Evolutionary conservation across 305 asterid genomes (phyloP).

Genomic region (Fraxinus platypoda): DNA sequence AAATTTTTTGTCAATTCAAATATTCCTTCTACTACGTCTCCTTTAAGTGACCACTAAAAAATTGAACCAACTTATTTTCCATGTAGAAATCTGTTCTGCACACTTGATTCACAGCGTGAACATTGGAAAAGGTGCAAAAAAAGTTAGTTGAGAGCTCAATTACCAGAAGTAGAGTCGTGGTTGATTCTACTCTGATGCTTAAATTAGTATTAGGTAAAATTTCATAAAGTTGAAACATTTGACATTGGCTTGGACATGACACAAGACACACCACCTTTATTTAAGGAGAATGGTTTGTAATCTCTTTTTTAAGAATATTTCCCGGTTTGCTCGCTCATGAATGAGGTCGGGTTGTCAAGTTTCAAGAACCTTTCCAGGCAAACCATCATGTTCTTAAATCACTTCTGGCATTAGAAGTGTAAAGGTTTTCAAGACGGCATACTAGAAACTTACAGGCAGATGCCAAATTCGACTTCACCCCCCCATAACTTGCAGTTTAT

Average conservation of each 20-base stretch:
- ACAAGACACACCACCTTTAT: not conserved
- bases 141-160: not conserved
- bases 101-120: not conserved
- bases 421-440: not conserved
- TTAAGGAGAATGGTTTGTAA: not conserved
- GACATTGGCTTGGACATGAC: not conserved
- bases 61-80: not conserved
- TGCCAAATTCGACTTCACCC: not conserved
- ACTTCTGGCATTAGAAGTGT: not conserved
- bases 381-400: not conserved
- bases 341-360: not conserved
- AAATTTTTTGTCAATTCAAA: not conserved
- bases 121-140: not conserved
- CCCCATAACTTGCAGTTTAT: not conserved
- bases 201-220: too few relatives aligned
- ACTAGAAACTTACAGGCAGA: not conserved
- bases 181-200: not conserved
- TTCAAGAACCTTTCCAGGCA: not conserved
- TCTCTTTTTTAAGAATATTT: not conserved
- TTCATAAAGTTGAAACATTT: too few relatives aligned
- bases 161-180: not conserved
- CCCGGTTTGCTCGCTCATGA: not conserved
- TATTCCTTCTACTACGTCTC: not conserved
- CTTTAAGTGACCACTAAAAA: not conserved
- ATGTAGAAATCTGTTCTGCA: not conserved